Evolutionary conservation across 352 stramenopile genomes (phyloP).

Genomic region (Globisporangium canariense): DNA sequence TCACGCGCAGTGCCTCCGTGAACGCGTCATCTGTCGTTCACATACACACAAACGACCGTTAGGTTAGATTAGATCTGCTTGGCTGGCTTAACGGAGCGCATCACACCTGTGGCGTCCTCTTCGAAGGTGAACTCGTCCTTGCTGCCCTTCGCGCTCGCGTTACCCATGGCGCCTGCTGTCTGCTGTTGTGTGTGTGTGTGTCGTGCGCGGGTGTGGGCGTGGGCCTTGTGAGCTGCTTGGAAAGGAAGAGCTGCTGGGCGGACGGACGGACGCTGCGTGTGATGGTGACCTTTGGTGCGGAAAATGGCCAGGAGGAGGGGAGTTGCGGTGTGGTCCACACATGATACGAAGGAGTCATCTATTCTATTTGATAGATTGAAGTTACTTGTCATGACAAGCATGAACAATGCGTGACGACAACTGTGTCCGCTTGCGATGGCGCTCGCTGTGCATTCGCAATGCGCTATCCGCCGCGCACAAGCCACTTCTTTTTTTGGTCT

Average conservation of each 20-base stretch:
- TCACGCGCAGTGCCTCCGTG: conserved; percentile 83
- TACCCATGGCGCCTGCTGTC: too few species aligned
- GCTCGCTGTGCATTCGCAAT: too few species aligned
- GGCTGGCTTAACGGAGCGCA: background rate
- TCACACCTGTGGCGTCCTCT: conserved; percentile 36
- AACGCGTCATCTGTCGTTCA: conserved; percentile 79
- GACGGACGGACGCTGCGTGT: background rate
- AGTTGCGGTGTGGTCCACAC: conserved; percentile 1
- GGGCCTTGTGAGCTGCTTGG: background rate
- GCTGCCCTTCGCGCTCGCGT: conserved; percentile 57
- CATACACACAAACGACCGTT: background rate
- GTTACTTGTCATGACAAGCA: too few species aligned
- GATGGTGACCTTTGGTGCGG: background rate
- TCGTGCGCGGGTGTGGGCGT: background rate
- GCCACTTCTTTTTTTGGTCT: too few species aligned
- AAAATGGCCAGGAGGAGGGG: background rate
- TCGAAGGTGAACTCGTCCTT: conserved; percentile 85
- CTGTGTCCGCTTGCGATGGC: too few species aligned
- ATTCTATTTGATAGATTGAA: too few species aligned
- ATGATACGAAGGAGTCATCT: background rate
- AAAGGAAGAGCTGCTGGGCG: too few species aligned
- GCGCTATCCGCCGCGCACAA: too few species aligned
- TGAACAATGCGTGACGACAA: too few species aligned
- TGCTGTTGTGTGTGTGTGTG: background rate
- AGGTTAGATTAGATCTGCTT: too few species aligned